A percentile compares a stretch with the other conserved stretches of the same genome.
These are phyloP conservation scores for Fusarium veterinarium DNA, from an alignment of 2,329 filamentous ascomycete genomes.

Conservation along the genomic window DNA sequence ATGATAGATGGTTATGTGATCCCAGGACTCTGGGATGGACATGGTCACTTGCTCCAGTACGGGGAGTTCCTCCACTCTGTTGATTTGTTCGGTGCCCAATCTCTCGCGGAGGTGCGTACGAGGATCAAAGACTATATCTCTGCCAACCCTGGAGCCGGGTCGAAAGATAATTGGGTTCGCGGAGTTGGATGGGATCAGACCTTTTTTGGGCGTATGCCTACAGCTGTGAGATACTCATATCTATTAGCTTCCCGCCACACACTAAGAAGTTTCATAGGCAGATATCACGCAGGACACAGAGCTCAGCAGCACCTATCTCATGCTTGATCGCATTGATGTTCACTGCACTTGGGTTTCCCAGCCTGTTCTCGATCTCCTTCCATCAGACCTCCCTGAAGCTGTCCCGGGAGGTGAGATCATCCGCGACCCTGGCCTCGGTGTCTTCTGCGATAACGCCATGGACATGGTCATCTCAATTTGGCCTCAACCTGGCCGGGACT, in stretches of 20 bases:
- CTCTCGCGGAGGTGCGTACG: constrained; percentile 64
- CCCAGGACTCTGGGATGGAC: constrained; percentile 77
- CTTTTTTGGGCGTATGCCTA: constrained; percentile 72
- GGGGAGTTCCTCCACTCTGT: constrained; percentile 76
- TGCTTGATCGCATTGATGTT: constrained; percentile 76
- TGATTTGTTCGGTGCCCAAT: constrained; percentile 69
- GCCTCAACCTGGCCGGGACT: constrained; percentile 65
- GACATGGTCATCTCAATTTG: constrained; percentile 67
- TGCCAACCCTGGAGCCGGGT: constrained; percentile 63
- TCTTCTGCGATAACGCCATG: constrained; percentile 81
- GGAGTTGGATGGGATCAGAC: constrained; percentile 80
- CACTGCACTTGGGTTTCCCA: constrained; percentile 78
- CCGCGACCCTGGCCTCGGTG: constrained; percentile 70
- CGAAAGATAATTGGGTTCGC: constrained; percentile 69
- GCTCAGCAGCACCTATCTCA: constrained; percentile 69
- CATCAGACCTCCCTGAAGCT: constrained; percentile 61
- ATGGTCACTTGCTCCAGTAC: constrained; percentile 74
- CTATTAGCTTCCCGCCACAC: not conserved
- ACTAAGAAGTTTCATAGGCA: constrained; percentile 49
- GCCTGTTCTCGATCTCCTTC: constrained; percentile 70
- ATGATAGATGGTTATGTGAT: constrained; percentile 63
- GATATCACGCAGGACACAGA: constrained; percentile 65
- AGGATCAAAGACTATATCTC: constrained; percentile 65
- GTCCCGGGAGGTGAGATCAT: constrained; percentile 74
- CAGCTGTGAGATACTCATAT: constrained; percentile 60